Conservation (phyloP, 495 filamentous ascomycete genomes). For the Eremomyces bilateralis region DNA sequence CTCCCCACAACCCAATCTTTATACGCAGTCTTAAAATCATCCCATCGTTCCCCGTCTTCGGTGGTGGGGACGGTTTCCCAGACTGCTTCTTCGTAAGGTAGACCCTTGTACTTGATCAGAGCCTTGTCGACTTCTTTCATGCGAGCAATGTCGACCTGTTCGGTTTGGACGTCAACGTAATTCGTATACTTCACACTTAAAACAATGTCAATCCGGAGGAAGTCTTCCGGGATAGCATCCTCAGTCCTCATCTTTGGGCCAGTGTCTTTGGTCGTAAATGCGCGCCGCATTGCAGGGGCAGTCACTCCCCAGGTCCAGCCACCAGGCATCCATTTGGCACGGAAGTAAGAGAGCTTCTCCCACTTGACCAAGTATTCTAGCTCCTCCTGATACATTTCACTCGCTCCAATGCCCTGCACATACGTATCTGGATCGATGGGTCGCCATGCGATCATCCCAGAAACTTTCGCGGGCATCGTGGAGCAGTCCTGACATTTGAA, state of each 20-base stretch:
- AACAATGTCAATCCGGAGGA: constrained; percentile 66
- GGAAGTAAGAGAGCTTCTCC: constrained; percentile 54
- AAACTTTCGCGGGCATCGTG: constrained; percentile 34
- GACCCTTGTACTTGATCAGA: constrained; percentile 79
- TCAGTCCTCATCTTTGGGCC: constrained; percentile 46
- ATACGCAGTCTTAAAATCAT: constrained; percentile 66
- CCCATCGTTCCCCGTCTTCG: constrained; percentile 45
- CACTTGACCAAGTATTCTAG: constrained; percentile 89
- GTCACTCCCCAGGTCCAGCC: constrained; percentile 75
- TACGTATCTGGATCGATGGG: constrained; percentile 33
- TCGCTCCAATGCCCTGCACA: constrained; percentile 14
- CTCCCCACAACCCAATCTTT: constrained; percentile 59
- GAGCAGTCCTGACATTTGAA: constrained; percentile 64
- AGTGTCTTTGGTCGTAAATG: constrained; percentile 51
- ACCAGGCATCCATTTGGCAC: constrained; percentile 66
- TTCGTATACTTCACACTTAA: constrained; percentile 50
- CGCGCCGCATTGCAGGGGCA: constrained; percentile 35
- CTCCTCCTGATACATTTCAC: constrained; percentile 37
- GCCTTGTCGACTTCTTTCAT: constrained; percentile 49
- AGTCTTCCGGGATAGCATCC: constrained; percentile 71
- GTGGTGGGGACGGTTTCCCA: constrained; percentile 70
- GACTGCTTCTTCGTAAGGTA: constrained; percentile 76
- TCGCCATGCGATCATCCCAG: constrained; percentile 69
- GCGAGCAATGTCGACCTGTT: constrained; percentile 40
- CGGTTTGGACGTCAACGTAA: constrained; percentile 26